Evolutionary conservation across 306 rosid species (phyloP), one percentile per base, ranked within the genome.

Genomic region (Cucumis hystrix): DNA sequence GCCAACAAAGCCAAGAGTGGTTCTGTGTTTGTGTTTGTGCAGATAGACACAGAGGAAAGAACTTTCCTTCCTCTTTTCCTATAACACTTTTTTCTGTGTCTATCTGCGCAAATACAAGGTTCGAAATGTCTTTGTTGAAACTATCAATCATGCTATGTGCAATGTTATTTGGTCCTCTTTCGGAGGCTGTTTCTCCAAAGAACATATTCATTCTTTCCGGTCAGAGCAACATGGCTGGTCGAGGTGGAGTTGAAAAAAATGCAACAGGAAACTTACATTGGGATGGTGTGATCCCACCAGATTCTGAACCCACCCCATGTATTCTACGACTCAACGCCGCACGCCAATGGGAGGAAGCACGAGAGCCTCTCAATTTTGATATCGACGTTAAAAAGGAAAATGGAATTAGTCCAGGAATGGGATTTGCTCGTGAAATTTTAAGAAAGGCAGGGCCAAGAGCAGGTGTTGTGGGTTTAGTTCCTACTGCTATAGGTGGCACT

Each of bases 141-240:
- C 54, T 54, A 49, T 25, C 43, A 8, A 17, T 54, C 15, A 1
- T 73, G 5, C 10, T 73, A 5, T 72, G 61, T 28, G 54, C 18
- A 20, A 21, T 73, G n/a, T 7, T 52, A 49, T 47, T 73, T 45
- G 63, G 21, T 23, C 9, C 77, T 7, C 5, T 10, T 9, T 52
- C 33, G 0, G 2, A 4, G 18, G 21, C 62, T 14, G 30, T 30
- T 47, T 49, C 61, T 41, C n/a, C 59, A 15, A 25, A 33, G 2
- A 73, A 73, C 25, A 30, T 49, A 30, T 73, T 73, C 16, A 73
- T 73, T 6, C 56, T 49, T 3, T 47, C 7, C 5, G 77, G 77
- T 17, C 77, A 73, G 4, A 73, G 77, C 43, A 72, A 73, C 25
- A 73, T 73, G 77, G 77, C 62, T 51, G 77, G 77, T 5, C 77